Evolutionary conservation across 371 early-diverging fungal genomes (phyloP), one percentile per base, ranked within the genome.

Genomic region (Umbelopsis sp.): DNA sequence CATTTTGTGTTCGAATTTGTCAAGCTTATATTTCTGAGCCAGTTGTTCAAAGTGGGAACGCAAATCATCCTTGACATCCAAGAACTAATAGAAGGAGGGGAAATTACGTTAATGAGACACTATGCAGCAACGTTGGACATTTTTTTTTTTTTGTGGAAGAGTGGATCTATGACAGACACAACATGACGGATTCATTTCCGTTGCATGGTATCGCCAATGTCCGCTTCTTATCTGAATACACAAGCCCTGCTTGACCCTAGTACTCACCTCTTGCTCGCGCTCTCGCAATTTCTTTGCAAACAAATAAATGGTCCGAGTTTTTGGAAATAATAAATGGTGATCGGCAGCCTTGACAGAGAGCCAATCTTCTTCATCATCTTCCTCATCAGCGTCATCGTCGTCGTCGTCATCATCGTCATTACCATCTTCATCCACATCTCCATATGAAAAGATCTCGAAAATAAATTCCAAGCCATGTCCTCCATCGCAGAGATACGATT

Each of bases 371-470:
- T 76, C 71, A 11, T 72, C 69, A 4, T 78, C 76, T 1, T 76
- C 70, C 0, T 80, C 75, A 3, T 75, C 74, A 1, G 65, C 71
- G 2, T 69, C 76, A 0, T 69, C 73, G 3, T 67, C 73, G 4
- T 76, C 70, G 18, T 69, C 71, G 12, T 79, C 79, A n/a, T 74
- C 70, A 10, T 79, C 79, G 20, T 73, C 78, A 38, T 82, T 80
- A 12, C 75, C 82, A 62, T 85, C 83, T 29, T 80, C 76, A 32
- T 86, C 85, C 12, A 83, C 84, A 68, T 88, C 85, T 24, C 88
- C 88, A 69, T 83, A 88, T 0, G 86, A 83, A 65, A 88, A 88
- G 24, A 88, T 84, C 57, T 88, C 88, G 68, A 82, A 74, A 50
- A 88, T 81, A 1, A 82, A 76, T 18, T 88, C 87, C 41, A 86